Percentiles rank a stretch among this genome's conserved stretches.
Conservation (phyloP, 768 basidiomycete genomes). For the Phlebiopsis gigantea region DNA sequence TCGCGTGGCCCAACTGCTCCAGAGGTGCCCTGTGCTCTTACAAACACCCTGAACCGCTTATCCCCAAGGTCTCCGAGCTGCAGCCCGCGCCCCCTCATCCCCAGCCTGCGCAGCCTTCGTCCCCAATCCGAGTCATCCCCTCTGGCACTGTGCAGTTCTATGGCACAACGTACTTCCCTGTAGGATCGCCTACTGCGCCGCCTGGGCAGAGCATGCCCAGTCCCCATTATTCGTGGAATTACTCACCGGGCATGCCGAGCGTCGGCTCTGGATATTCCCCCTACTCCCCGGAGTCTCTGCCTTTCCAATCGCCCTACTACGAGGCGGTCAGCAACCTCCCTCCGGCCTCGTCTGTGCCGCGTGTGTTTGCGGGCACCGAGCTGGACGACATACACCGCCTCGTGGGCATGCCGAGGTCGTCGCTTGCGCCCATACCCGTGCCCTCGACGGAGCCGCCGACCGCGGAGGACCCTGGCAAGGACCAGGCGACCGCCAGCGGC, state of each 20-base stretch:
- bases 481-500: background rate
- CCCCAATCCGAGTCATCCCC: conserved; percentile 13
- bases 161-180: conserved; percentile 24
- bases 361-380: conserved; percentile 5
- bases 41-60: conserved; percentile 25
- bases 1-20: conserved; percentile 27
- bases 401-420: conserved; percentile 1
- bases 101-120: conserved; percentile 3
- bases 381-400: conserved; percentile 8
- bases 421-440: background rate
- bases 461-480: background rate
- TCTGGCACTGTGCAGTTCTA: conserved; percentile 19
- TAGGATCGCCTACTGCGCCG: conserved; percentile 6
- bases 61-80: conserved; percentile 13
- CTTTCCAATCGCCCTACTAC: conserved; percentile 14
- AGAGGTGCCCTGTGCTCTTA: conserved; percentile 23
- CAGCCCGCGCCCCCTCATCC: background rate
- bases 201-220: conserved; percentile 9
- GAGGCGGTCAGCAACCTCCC: conserved; percentile 9
- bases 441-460: background rate
- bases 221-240: conserved; percentile 10
- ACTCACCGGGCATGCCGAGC: conserved; percentile 8
- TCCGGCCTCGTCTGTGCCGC: background rate
- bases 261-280: conserved; percentile 11
- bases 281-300: conserved; percentile 10